Evolutionary conservation across 2,329 filamentous ascomycete species (phyloP), one percentile per base, ranked within the genome.

Genomic region (Aspergillus ochraceoroseus): DNA sequence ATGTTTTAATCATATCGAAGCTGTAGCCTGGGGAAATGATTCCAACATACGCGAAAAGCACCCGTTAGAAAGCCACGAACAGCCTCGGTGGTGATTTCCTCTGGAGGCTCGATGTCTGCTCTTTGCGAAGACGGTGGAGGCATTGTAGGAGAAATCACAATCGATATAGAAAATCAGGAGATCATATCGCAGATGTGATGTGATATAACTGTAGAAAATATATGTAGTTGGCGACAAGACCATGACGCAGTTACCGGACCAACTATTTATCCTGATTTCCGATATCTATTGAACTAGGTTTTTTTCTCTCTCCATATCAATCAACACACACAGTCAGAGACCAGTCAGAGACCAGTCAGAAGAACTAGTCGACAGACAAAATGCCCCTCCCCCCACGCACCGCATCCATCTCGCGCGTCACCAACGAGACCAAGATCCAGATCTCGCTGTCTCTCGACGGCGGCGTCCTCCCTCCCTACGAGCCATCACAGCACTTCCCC

Each of bases 391-490:
- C 58, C 34, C 82, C 88, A 29, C 85, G 90, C 61, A 87, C 83
- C 65, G 82, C 87, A 35, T 79, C 82, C 39, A 72, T 96, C 55
- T 81, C 84, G 51, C 87, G 92, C 64, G 83, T 90, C 68, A 98
- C 92, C 59, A 96, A 96, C 72, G 92, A 98, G 73, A 98, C 92
- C 63, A 95, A 94, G 65, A 94, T 98, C 66, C 82, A 92, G 63
- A 76, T 96, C 49, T 86, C 87, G 26, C 76, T 98, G 55, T 95
- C 92, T 70, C 78, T 98, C 47, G 92, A 98, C 68, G 92, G 92
- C 62, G 92, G 90, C 58, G 74, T 73, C 28, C 66, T 80, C 14
- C 58, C 60, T 47, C 50, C 67, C 46, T 65, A 60, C 55, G 59
- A 66, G 42, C 50, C 63, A n/a, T 56, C 55, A 22, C 43, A 65